Conservation (phyloP, 352 stramenopile species). For the Phytophthora foliorum region DNA sequence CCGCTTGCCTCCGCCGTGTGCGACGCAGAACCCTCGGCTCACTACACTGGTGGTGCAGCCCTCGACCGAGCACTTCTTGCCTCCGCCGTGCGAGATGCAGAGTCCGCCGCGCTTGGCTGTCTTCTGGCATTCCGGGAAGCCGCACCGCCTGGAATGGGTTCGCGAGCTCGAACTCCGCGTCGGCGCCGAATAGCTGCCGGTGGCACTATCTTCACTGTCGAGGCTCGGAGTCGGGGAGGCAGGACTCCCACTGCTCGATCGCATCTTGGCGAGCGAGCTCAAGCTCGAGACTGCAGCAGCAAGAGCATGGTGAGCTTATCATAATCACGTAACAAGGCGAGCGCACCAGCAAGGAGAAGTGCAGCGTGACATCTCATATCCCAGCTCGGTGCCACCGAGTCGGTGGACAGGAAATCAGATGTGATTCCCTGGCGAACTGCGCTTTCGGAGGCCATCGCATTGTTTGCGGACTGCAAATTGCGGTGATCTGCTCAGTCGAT, state of each 20-base stretch:
- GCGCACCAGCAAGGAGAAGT: slow-evolving; percentile 5
- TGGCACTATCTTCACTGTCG: slow-evolving; percentile 10
- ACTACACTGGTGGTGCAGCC: slow-evolving; percentile 65
- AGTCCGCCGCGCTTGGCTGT: slow-evolving; percentile 61
- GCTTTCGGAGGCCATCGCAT: slow-evolving; percentile 1
- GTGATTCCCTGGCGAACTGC: slow-evolving; percentile 21
- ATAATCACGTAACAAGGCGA: slow-evolving; percentile 22
- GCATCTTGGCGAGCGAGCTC: slow-evolving; percentile 28
- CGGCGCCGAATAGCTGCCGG: slow-evolving; percentile 3
- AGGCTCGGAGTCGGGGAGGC: slow-evolving; percentile 5
- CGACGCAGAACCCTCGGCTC: slow-evolving; percentile 68
- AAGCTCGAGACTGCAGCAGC: slow-evolving; percentile 25
- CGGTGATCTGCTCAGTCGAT: slow-evolving; percentile 5
- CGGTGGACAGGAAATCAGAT: slow-evolving; percentile 33
- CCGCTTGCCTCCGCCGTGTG: slow-evolving; percentile 70
- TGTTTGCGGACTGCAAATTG: too few relatives aligned
- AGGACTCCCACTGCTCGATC: slow-evolving; percentile 24
- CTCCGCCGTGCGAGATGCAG: slow-evolving; percentile 64
- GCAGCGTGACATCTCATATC: slow-evolving; percentile 37
- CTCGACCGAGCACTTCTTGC: slow-evolving; percentile 63
- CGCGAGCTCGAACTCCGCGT: not conserved
- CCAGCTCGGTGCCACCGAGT: too few relatives aligned
- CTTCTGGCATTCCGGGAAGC: slow-evolving; percentile 61
- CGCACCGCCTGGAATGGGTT: slow-evolving; percentile 38
- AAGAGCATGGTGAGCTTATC: slow-evolving; percentile 10